Conservation (phyloP, 2,329 filamentous ascomycete species). For the Nemania bipapillata region DNA sequence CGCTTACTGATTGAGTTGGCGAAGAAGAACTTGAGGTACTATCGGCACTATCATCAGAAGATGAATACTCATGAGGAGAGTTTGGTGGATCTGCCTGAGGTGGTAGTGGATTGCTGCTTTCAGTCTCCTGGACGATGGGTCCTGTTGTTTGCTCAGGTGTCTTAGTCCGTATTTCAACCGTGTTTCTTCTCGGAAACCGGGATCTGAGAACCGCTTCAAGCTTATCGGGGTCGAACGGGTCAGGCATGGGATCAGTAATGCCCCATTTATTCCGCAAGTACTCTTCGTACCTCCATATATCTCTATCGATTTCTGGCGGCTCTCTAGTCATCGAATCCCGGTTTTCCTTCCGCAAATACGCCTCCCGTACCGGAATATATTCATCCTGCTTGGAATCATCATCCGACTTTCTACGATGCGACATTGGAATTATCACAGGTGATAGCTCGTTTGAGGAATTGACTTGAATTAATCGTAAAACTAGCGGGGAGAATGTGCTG, state of each 20-base stretch:
- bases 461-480: neutral
- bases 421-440: neutral
- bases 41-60: neutral
- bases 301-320: slow-evolving; percentile 9
- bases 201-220: slow-evolving; percentile 26
- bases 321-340: neutral
- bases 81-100: neutral
- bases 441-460: neutral
- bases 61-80: neutral
- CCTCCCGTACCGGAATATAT: slow-evolving; percentile 21
- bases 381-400: neutral
- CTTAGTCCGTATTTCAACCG: neutral
- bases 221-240: slow-evolving; percentile 33
- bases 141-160: neutral
- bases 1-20: neutral
- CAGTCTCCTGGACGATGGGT: neutral
- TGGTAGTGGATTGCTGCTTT: neutral
- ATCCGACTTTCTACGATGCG: neutral
- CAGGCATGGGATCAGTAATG: slow-evolving; percentile 28
- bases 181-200: neutral
- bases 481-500: neutral
- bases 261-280: slow-evolving; percentile 37
- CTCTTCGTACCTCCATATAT: slow-evolving; percentile 14
- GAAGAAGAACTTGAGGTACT: neutral
- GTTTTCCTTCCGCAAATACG: neutral